phyloP scores from a whole-genome alignment of 345 rosid genomes.

The Salix viminalis region DNA sequence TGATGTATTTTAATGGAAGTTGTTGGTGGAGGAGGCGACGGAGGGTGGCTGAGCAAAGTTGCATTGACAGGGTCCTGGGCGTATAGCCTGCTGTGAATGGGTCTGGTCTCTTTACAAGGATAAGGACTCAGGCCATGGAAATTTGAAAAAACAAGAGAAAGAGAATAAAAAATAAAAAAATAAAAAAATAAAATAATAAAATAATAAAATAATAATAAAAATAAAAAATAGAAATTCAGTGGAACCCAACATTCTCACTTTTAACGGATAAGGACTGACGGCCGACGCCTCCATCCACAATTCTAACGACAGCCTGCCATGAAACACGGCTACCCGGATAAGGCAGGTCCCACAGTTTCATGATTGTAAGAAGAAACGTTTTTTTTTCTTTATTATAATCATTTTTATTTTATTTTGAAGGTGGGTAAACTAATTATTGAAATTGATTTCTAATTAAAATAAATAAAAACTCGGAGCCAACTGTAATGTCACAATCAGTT shows the following conservation, averaged over 20 bases:
- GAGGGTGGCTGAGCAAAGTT: not conserved
- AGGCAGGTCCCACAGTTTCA: conserved; percentile 19
- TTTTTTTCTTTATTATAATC: not conserved
- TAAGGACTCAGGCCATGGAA: not conserved
- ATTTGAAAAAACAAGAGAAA: not conserved
- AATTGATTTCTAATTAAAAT: not conserved
- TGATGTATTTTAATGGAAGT: no score
- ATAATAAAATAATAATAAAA: no score
- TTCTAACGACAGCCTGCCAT: conserved; percentile 12
- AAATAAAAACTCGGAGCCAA: no score
- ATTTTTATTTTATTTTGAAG: not conserved
- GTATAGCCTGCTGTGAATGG: not conserved
- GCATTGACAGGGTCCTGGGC: not conserved
- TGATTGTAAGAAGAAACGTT: not conserved
- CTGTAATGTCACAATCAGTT: not conserved
- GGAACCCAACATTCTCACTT: conserved; percentile 18
- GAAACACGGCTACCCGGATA: conserved; percentile 22
- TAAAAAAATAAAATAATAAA: no score
- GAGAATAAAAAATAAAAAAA: not conserved
- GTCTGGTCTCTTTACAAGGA: not conserved
- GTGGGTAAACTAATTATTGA: no score
- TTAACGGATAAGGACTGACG: conserved; percentile 25
- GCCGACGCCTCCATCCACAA: not conserved
- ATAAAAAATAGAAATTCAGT: not conserved
- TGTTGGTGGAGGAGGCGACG: no score